Conservation (phyloP, 768 basidiomycete species). For the Macrolepiota dolichaula region DNA sequence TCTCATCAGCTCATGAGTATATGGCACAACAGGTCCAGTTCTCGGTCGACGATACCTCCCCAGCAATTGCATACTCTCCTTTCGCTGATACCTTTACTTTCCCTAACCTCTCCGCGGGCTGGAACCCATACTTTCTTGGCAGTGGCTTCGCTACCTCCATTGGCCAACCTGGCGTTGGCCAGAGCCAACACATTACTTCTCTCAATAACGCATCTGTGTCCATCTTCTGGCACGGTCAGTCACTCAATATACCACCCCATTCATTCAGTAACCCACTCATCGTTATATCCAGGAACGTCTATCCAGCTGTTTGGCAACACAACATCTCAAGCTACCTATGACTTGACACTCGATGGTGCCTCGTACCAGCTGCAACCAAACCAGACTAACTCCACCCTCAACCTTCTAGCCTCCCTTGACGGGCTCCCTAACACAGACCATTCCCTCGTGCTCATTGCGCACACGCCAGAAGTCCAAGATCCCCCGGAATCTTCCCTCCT, state of each 20-base stretch:
- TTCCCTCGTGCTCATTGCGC: conserved; percentile 50
- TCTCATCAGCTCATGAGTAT: conserved; percentile 12
- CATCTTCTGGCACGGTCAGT: conserved; percentile 62
- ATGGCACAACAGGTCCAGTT: conserved; percentile 35
- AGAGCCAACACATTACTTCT: conserved; percentile 61
- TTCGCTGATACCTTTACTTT: conserved; percentile 51
- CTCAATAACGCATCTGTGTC: conserved; percentile 52
- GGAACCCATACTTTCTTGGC: conserved; percentile 59
- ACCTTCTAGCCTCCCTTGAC: conserved; percentile 47
- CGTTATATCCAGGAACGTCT: conserved; percentile 49
- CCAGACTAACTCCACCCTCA: conserved; percentile 24
- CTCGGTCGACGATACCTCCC: conserved; percentile 65
- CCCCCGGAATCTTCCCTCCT: conserved; percentile 35
- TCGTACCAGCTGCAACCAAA: conserved; percentile 19
- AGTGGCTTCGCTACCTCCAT: conserved; percentile 43
- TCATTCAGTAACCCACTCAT: neutral
- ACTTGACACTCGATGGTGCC: conserved; percentile 49
- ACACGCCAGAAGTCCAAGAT: conserved; percentile 25
- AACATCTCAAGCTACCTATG: conserved; percentile 36
- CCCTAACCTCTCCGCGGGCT: conserved; percentile 51
- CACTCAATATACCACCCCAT: neutral
- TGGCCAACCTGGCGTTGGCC: conserved; percentile 49
- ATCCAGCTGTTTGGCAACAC: conserved; percentile 57
- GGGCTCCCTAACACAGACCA: conserved; percentile 49
- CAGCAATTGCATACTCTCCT: conserved; percentile 57